These are phyloP conservation scores for Suillus weaverae DNA, from an alignment of 768 basidiomycete species.

Conservation along the genomic window DNA sequence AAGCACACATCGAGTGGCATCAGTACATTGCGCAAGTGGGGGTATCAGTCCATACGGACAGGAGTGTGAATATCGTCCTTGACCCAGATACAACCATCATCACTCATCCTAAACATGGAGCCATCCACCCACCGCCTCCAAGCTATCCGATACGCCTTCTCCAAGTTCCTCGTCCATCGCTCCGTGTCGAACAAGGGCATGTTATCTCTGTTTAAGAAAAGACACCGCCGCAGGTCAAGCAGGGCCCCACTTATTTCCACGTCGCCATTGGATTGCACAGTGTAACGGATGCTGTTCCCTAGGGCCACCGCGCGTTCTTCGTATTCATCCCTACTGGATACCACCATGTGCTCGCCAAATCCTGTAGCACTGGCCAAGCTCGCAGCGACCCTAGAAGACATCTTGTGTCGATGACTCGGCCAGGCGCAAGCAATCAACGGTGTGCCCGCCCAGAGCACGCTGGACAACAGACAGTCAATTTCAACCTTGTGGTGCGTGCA, in stretches of 20 bases:
- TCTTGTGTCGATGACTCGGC: slow-evolving; percentile 46
- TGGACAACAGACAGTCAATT: slow-evolving; percentile 18
- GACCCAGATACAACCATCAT: slow-evolving; percentile 33
- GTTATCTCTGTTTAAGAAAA: slow-evolving; percentile 42
- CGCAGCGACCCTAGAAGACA: slow-evolving; percentile 52
- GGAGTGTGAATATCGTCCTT: slow-evolving; percentile 28
- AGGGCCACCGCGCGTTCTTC: slow-evolving; percentile 45
- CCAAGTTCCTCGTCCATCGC: slow-evolving; percentile 48
- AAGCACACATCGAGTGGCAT: background rate
- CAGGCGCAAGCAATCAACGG: slow-evolving; percentile 47
- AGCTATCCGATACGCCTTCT: slow-evolving; percentile 42
- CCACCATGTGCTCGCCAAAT: slow-evolving; percentile 48
- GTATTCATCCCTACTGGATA: slow-evolving; percentile 42
- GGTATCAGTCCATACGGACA: background rate
- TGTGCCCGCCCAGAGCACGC: slow-evolving; percentile 53
- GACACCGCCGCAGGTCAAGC: slow-evolving; percentile 38
- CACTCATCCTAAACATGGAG: slow-evolving; percentile 32
- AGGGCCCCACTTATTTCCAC: slow-evolving; percentile 35
- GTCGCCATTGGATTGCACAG: slow-evolving; percentile 9
- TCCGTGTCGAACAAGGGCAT: slow-evolving; percentile 50
- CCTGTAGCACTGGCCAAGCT: slow-evolving; percentile 50
- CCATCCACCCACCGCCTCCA: slow-evolving; percentile 52
- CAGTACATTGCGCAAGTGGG: background rate
- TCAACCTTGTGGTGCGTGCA: background rate
- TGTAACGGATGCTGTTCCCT: slow-evolving; percentile 30